Conservation (phyloP, 495 filamentous ascomycete species). For the Aspergillus ostianus region DNA sequence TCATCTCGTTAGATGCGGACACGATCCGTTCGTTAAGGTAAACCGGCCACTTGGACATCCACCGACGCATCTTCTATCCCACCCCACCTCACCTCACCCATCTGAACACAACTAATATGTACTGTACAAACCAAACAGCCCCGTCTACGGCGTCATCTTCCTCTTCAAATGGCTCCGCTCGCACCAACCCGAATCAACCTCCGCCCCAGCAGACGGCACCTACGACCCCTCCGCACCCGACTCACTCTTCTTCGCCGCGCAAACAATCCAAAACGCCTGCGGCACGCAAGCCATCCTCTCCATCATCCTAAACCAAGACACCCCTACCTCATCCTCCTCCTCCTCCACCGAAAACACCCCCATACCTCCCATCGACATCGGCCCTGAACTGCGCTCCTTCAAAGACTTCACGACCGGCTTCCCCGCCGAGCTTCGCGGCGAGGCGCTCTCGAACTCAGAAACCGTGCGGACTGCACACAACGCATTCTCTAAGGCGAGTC, state of each 20-base stretch:
- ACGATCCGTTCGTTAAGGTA: slow-evolving; percentile 68
- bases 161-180: slow-evolving; percentile 97
- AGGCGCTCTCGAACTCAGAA: slow-evolving; percentile 68
- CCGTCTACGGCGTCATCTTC: slow-evolving; percentile 97
- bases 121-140: slow-evolving; percentile 40
- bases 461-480: slow-evolving; percentile 92
- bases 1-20: slow-evolving; percentile 83
- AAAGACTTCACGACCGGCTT: slow-evolving; percentile 89
- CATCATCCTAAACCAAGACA: slow-evolving; percentile 85
- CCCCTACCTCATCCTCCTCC: too few species aligned
- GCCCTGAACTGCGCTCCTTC: slow-evolving; percentile 69
- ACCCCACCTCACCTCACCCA: too few species aligned
- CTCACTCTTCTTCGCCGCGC: slow-evolving; percentile 87
- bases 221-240: slow-evolving; percentile 72
- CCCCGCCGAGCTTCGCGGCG: slow-evolving; percentile 72
- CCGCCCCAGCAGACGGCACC: slow-evolving; percentile 66
- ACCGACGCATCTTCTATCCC: background rate
- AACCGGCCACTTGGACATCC: too few species aligned
- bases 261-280: slow-evolving; percentile 99
- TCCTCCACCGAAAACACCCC: slow-evolving; percentile 15
- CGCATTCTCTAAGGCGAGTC: slow-evolving; percentile 80
- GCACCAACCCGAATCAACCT: slow-evolving; percentile 52
- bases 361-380: slow-evolving; percentile 48
- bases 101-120: slow-evolving; percentile 9
- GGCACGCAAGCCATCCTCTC: slow-evolving; percentile 94